Evolutionary conservation across 768 basidiomycete genomes (phyloP), one percentile per base, ranked within the genome.

Genomic region (Rhodotorula kratochvilovae): DNA sequence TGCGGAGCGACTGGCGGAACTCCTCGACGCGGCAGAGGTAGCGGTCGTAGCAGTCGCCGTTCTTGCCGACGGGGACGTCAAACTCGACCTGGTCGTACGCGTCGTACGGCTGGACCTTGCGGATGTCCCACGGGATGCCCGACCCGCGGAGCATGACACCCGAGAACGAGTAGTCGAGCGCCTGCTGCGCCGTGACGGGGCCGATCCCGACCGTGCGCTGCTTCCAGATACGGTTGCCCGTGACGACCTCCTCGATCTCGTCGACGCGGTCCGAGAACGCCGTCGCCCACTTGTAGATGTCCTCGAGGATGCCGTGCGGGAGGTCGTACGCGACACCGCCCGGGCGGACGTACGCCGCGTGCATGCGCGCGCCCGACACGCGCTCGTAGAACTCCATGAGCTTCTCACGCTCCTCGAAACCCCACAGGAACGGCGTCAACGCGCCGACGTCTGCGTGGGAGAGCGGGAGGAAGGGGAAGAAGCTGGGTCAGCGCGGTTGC

Each of bases 361-460:
- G 95, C 78, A 99, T 85, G 66, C 95, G 93, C 10, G 95, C 95
- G 74, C 95, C 95, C 16, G 94, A 97, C 51, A 98, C 95, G 67
- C 95, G 92, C 82, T 99, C 95, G 81, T 99, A 99, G 82, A 98
- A 99, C 80, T 99, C 95, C 95, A 98, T 98, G 73, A 98, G 87
- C 84, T 99, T 99, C 83, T 98, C 95, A 66, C 95, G 92, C 81
- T 99, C 95, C 82, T 98, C 95, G 85, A 98, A 98, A 77, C 95
- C 95, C 93, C 95, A 99, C 42, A 99, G 84, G 88, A 97, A 99
- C 48, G 95, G 95, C 4, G 95, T 99, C 17, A 99, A 86, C 68
- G 92, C 95, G 80, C 95, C 95, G 73, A 99, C 95, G 78, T 99
- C 92, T 90, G 53, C 48, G 16, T 21, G 19, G 2, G 35, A 11